These are phyloP conservation scores for Aureobasidium sp. DNA, from an alignment of 2,329 filamentous ascomycete genomes.

Conservation along the genomic window DNA sequence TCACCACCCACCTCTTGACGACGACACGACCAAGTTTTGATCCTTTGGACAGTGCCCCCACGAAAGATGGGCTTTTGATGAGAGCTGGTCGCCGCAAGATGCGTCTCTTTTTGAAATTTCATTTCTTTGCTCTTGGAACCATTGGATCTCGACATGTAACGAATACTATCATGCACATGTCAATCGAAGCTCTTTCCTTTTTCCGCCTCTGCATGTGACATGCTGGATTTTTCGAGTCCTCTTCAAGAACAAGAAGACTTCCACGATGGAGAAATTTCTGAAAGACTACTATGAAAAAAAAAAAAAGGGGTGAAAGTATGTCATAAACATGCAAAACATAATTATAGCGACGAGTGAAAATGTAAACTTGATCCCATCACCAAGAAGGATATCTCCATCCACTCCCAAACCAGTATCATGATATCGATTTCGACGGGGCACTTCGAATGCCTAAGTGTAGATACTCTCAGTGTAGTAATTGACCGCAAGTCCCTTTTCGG, in stretches of 20 bases:
- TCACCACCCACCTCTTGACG: neutral
- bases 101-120: neutral
- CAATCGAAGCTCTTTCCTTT: neutral
- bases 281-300: too few relatives aligned
- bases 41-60: neutral
- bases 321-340: neutral
- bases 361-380: neutral
- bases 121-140: neutral
- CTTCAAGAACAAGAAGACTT: conserved; percentile 22
- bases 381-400: neutral
- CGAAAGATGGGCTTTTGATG: neutral
- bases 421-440: too few relatives aligned
- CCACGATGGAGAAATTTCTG: conserved; percentile 20
- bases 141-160: neutral
- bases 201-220: neutral
- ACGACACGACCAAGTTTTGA: neutral
- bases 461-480: conserved; percentile 84
- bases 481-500: conserved; percentile 77
- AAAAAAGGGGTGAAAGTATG: neutral
- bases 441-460: conserved; percentile 52
- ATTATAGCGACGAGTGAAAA: neutral
- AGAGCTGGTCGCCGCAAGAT: neutral
- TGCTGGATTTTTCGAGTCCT: neutral
- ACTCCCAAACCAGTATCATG: neutral
- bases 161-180: neutral